Percentiles rank a stretch among this genome's conserved stretches.
These are phyloP conservation scores for Pelargonium australe DNA, from an alignment of 441 rosid species.

Conservation along the genomic window DNA sequence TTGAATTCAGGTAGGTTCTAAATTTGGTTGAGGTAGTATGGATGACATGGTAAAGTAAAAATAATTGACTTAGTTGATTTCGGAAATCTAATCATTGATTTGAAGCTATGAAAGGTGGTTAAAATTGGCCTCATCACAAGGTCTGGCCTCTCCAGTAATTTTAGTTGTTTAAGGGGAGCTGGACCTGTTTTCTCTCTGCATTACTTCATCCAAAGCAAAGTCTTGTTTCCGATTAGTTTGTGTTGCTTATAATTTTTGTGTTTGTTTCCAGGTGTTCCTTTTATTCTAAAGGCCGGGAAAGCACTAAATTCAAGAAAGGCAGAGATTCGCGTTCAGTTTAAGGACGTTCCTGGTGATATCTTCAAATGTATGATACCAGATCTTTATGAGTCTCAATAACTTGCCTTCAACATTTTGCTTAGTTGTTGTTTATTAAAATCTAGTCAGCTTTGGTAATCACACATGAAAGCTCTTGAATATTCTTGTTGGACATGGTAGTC, in stretches of 20 bases:
- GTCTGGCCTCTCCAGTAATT: not conserved
- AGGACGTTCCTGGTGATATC: slow-evolving; percentile 98
- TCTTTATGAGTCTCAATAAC: slow-evolving; percentile 13
- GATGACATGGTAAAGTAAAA: too few relatives aligned
- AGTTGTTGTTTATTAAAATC: slow-evolving; percentile 6
- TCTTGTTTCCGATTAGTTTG: slow-evolving; percentile 6
- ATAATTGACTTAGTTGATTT: not conserved
- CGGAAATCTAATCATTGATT: not conserved
- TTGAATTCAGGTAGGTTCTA: not conserved
- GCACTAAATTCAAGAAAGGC: slow-evolving; percentile 94
- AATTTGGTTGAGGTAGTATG: not conserved
- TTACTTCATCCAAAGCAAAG: slow-evolving; percentile 10
- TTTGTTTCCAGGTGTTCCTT: slow-evolving; percentile 74
- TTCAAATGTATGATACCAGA: slow-evolving; percentile 56
- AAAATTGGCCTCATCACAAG: not conserved
- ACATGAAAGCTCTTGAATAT: not conserved
- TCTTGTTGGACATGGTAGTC: not conserved
- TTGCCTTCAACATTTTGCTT: slow-evolving; percentile 3
- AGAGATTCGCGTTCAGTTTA: slow-evolving; percentile 91
- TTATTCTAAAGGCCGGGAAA: slow-evolving; percentile 92
- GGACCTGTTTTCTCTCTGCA: not conserved
- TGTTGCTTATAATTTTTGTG: not conserved
- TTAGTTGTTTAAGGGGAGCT: not conserved
- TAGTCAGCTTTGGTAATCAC: not conserved
- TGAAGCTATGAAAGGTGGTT: not conserved